Base-by-base conservation (phyloP, 2,329 filamentous ascomycete species). In the Whalleya microplaca region DNA sequence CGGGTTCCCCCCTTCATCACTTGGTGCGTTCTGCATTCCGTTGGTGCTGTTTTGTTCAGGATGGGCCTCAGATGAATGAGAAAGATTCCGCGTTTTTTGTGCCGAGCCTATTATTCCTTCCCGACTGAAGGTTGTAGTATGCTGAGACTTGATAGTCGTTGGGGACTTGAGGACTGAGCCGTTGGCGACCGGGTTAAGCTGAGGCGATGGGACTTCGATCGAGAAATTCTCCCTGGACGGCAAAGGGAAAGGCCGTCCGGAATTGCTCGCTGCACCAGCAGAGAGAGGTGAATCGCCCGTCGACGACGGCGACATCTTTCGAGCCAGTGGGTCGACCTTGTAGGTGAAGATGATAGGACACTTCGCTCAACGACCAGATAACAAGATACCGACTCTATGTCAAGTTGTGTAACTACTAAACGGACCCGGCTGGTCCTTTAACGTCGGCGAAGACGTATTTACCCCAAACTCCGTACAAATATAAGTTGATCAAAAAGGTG, bases 91-190 rank as follows among this genome's bases (percentile, higher is more conserved):
- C 45, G 80, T 75, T 64, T 83, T 84, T 62, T 81, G 79, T 32
- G 81, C 78, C 21, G 80, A 77, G 40, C 78, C 77, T 16, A 84
- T 69, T 61, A 84, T 83, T 20, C 78, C 78, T 64, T 85, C 82
- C 52, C 81, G 78, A 63, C 80, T 81, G 66, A 84, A 83, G 63
- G 74, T 79, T 21, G 76, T 69, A 7, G 80, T 76, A 21, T 80
- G 78, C 60, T 77, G 76, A 21, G 74, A 72, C 65, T 82, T 82
- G 67, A 77, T 66, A 49, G 74, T 73, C 48, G 74, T 75, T 3
- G 83, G 81, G 18, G 83, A 84, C 66, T 84, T 85, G 51, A 84
- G 72, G 42, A 71, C 58, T 23, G 69, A 67, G 20, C 78, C 78
- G 66, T 78, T 78, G 50, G 74, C 68, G 61, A 74, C 69, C 45